Conservation (phyloP, 805 yeast species). For the Candida alai region DNA sequence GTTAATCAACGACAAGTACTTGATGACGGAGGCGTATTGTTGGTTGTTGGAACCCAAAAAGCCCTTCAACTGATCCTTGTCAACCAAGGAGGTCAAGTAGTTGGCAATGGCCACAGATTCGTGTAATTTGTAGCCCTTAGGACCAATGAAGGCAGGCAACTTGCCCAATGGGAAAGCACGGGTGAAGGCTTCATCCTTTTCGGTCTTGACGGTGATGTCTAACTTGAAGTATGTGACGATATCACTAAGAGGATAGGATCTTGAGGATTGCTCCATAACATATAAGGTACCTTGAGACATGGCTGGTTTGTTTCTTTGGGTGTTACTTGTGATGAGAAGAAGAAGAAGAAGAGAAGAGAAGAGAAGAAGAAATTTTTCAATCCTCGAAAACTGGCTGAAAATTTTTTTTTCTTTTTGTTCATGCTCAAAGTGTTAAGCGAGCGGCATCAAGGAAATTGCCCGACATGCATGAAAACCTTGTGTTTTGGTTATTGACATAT, state of each 20-base stretch:
- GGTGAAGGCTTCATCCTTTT: conserved; percentile 39
- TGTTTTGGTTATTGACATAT: too few relatives aligned
- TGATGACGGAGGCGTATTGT: conserved; percentile 64
- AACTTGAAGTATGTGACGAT: conserved; percentile 56
- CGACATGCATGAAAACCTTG: too few relatives aligned
- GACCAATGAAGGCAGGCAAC: conserved; percentile 67
- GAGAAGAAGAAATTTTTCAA: background rate
- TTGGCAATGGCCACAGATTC: conserved; percentile 63
- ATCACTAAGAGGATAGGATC: conserved; percentile 35
- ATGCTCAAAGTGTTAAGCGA: too few relatives aligned
- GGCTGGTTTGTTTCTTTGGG: conserved; percentile 6
- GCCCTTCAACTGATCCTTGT: conserved; percentile 3
- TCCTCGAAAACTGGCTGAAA: conserved; percentile 1
- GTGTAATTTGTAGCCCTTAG: conserved; percentile 66
- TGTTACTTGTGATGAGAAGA: background rate
- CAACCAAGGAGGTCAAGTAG: conserved; percentile 45
- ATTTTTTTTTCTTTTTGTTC: conserved; percentile 2
- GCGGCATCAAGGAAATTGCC: too few relatives aligned
- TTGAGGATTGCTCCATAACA: conserved; percentile 27
- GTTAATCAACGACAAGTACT: conserved; percentile 77
- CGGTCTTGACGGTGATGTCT: conserved; percentile 48
- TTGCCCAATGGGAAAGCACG: conserved; percentile 60
- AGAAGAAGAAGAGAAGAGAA: conserved; percentile 3
- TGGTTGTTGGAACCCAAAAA: conserved; percentile 63
- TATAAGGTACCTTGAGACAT: conserved; percentile 73